Base-by-base conservation (phyloP, 2,329 filamentous ascomycete genomes). In the Stagonosporopsis vannaccii region DNA sequence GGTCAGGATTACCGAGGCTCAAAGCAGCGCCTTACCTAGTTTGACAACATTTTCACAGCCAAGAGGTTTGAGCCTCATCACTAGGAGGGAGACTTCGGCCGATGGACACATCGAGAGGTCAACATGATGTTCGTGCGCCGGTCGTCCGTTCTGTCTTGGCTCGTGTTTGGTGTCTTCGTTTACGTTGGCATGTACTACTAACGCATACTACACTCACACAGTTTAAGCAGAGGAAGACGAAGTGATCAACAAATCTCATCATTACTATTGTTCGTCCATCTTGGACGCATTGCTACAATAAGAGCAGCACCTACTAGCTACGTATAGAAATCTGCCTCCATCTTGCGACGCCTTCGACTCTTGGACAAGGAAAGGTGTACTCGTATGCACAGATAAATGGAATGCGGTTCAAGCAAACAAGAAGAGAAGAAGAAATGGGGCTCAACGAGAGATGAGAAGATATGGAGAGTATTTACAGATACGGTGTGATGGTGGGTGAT, bases 1-100 rank as follows among this genome's bases (percentile, higher is more conserved):
- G 39, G 49, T 53, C 39, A n/a, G 28, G 55, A 35, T 46, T 65
- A 55, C 60, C 63, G 60, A 59, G 62, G 63, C 52, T 39, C 48
- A 49, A 30, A 35, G 43, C 25, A 35, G n/a, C 30, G 13, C 30
- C 30, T 15, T n/a, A 32, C 30, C 30, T 37, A n/a, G 41, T 26
- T 54, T 52, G 42, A 55, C 59, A 60, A 15, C 45, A 37, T 23
- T 48, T 49, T 44, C n/a, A 13, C 28, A 28, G 53, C 48, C 48
- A 56, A 56, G 53, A 47, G 9, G 6, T 17, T 51, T 56, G 52
- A 56, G 46, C 46, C 46, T 50, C 52, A 51, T 11, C n/a, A 20
- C 32, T 43, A 46, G 53, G 30, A 56, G 42, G 25, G 15, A 33
- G 37, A 39, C 43, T 51, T 32, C 42, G 53, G 48, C 42, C 37